Evolutionary conservation across 306 rosid genomes (phyloP), one percentile per base, ranked within the genome.

Genomic region (Chamaecrista fasciculata): DNA sequence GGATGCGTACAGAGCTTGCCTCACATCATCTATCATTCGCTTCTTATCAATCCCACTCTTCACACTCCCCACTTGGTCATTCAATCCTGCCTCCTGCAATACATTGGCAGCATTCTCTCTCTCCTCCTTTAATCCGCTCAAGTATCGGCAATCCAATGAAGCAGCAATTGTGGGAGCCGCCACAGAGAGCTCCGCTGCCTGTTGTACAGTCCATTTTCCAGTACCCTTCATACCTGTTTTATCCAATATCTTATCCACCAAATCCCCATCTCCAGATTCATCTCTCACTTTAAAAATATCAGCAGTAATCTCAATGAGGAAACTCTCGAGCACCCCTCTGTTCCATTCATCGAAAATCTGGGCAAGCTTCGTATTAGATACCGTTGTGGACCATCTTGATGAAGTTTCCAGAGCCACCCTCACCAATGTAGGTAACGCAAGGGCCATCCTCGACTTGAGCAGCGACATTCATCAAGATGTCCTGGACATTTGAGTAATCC

Each of bases 181-280:
- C 8, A 93, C 87, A 0, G 98, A 93, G 0, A 93, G 80, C 86
- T 93, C 98, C 2, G 98, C 98, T 0, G 97, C 97, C 73, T 93
- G 96, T 52, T 93, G 98, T 20, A 93, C 97, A 0, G 98, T 93
- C 98, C 97, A 93, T 71, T 93, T 93, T 31, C 98, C 97, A 0
- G 98, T 93, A 4, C 97, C 97, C 69, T 93, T 93, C 96, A 93
- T 93, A 1, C 98, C 98, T 0, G 98, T 93, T 81, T 90, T 93
- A 36, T 93, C 98, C 79, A 90, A 75, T 70, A 93, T 84, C 81
- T 85, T 90, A 64, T 93, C 98, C 36, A 93, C 98, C 84, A 93
- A 82, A 43, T 71, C 80, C 6, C 94, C 98, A 49, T 85, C 91
- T 0, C 76, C 86, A 34, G 50, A 70, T 0, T 74, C 91, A 40